These are phyloP conservation scores for Hansenula anomala DNA, from an alignment of 1,139 yeast species.

Conservation along the genomic window DNA sequence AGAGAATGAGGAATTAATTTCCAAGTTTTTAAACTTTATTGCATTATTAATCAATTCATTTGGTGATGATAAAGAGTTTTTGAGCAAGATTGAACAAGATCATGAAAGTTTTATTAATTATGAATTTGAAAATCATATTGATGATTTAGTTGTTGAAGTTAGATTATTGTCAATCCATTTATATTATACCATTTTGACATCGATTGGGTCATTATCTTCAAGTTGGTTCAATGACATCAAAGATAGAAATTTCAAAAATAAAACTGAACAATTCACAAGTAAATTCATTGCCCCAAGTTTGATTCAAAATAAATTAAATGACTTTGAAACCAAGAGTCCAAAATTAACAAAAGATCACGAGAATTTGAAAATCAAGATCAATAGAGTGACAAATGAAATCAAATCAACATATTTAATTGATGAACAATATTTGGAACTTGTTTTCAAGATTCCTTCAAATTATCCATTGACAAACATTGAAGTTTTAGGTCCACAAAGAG, in stretches of 20 bases:
- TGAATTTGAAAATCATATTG: constrained; percentile 16
- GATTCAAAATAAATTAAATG: constrained; percentile 51
- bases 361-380: constrained; percentile 58
- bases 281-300: constrained; percentile 60
- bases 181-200: constrained; percentile 50
- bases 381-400: constrained; percentile 62
- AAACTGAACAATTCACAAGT: constrained; percentile 53
- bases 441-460: constrained; percentile 61
- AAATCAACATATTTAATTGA: constrained; percentile 75
- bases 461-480: constrained; percentile 72
- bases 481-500: constrained; percentile 73
- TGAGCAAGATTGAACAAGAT: constrained; percentile 30
- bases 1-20: constrained; percentile 38
- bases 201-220: constrained; percentile 65
- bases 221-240: constrained; percentile 60
- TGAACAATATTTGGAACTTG: constrained; percentile 82
- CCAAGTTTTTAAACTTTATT: constrained; percentile 42
- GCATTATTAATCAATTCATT: constrained; percentile 45
- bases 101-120: constrained; percentile 21
- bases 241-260: constrained; percentile 26
- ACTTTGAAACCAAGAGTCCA: constrained; percentile 42
- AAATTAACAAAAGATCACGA: constrained; percentile 38
- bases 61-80: constrained; percentile 27
- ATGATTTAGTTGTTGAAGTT: constrained; percentile 29
- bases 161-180: constrained; percentile 46